phyloP scores from a whole-genome alignment of 2,329 filamentous ascomycete species.

The Penicillium hordei region DNA sequence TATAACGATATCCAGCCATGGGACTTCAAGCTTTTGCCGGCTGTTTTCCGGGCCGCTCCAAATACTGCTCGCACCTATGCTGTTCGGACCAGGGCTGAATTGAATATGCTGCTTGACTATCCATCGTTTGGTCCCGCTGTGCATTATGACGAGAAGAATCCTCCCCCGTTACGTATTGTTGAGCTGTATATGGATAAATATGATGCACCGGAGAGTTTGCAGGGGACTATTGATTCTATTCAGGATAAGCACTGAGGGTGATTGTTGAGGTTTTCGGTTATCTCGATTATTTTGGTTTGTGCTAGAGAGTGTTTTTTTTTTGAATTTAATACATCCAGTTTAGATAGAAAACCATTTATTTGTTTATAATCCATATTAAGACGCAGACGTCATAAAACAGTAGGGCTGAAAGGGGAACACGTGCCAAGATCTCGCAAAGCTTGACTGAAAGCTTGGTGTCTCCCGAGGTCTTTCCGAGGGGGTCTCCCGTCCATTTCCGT shows the following conservation, averaged over 20 bases:
- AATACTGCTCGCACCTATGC: constrained; percentile 60
- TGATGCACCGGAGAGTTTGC: constrained; percentile 59
- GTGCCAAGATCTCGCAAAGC: constrained; percentile 9
- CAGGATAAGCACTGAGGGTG: neutral
- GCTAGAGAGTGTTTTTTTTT: neutral
- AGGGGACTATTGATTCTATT: neutral
- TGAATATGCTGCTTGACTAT: constrained; percentile 64
- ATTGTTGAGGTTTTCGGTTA: neutral
- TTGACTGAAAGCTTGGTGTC: constrained; percentile 10
- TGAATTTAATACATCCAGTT: neutral
- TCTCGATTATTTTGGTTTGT: neutral
- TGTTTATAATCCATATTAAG: too few species aligned
- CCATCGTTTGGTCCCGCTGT: constrained; percentile 57
- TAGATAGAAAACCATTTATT: neutral
- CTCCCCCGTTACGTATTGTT: constrained; percentile 62
- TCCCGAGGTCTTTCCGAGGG: neutral
- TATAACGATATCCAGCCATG: constrained; percentile 79
- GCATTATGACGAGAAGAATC: constrained; percentile 5
- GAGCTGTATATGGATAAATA: constrained; percentile 75
- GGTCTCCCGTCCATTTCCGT: neutral
- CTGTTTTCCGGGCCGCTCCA: constrained; percentile 63
- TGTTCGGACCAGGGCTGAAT: constrained; percentile 65
- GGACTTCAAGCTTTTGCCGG: constrained; percentile 67
- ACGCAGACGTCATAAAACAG: neutral
- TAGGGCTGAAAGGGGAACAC: constrained; percentile 4